Conservation (phyloP, 176 grass and related monocot genomes). For the Chloris gayana region DNA sequence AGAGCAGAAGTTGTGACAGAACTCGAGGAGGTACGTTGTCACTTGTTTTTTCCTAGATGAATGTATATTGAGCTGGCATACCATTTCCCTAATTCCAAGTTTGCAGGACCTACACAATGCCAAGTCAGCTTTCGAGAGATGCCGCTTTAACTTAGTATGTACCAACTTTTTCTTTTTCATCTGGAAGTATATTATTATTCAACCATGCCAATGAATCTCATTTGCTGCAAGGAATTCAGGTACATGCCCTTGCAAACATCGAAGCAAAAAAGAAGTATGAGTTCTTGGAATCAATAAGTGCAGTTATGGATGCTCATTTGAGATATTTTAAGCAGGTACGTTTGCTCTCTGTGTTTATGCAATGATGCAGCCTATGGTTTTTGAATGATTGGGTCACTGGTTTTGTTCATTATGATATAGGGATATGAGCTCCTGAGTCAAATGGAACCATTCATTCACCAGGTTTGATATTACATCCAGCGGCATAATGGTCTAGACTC, state of each 20-base stretch:
- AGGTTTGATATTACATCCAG: slow-evolving; percentile 51
- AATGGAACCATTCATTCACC: slow-evolving; percentile 97
- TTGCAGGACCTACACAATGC: slow-evolving; percentile 90
- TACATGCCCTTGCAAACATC: slow-evolving; percentile 78
- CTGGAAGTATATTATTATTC: slow-evolving; percentile 33
- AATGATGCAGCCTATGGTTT: slow-evolving; percentile 1
- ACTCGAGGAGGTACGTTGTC: slow-evolving; percentile 75
- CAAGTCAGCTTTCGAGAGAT: slow-evolving; percentile 90
- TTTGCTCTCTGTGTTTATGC: slow-evolving; percentile 30
- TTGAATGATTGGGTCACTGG: slow-evolving; percentile 40
- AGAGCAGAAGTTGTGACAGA: slow-evolving; percentile 73
- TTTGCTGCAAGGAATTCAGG: slow-evolving; percentile 77
- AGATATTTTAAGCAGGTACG: slow-evolving; percentile 98
- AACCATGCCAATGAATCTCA: slow-evolving; percentile 28
- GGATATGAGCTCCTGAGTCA: slow-evolving; percentile 90
- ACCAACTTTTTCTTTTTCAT: slow-evolving; percentile 39
- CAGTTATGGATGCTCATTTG: slow-evolving; percentile 99
- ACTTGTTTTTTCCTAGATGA: not conserved
- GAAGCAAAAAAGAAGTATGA: slow-evolving; percentile 98
- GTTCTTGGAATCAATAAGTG: slow-evolving; percentile 97
- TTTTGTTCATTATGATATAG: slow-evolving; percentile 54
- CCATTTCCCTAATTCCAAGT: slow-evolving; percentile 30
- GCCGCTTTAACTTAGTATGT: slow-evolving; percentile 96
- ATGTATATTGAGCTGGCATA: slow-evolving; percentile 34
- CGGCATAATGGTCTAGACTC: slow-evolving; percentile 38